Evolutionary conservation across 2,329 filamentous ascomycete genomes (phyloP).

Genomic region (Lachnellula arida): DNA sequence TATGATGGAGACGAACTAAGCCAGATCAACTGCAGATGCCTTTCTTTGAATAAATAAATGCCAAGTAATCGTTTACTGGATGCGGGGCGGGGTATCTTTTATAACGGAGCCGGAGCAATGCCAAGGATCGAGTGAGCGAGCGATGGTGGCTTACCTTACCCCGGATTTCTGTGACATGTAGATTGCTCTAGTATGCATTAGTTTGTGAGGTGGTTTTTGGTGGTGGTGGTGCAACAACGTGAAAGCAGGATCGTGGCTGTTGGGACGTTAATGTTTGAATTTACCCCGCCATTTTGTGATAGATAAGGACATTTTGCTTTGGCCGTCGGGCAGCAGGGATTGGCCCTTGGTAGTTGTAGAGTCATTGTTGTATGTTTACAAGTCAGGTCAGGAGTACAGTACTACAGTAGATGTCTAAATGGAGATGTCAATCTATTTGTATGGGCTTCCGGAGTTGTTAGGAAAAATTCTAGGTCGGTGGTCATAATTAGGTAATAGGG

Average conservation of each 20-base stretch:
- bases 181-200: constrained; percentile 18
- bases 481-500: background rate
- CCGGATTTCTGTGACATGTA: constrained; percentile 26
- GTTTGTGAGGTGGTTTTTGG: background rate
- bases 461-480: background rate
- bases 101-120: too few species aligned
- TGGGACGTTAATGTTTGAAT: background rate
- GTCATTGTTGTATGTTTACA: background rate
- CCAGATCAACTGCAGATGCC: too few species aligned
- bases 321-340: background rate
- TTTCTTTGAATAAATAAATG: too few species aligned
- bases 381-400: too few species aligned
- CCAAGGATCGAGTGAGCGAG: too few species aligned
- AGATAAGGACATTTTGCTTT: background rate
- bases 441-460: constrained; percentile 14
- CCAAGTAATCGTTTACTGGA: too few species aligned
- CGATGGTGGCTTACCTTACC: constrained; percentile 9
- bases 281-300: background rate
- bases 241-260: background rate
- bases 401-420: background rate
- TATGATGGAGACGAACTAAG: too few species aligned
- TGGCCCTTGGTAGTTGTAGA: background rate
- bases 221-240: background rate
- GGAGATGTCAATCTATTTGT: constrained; percentile 8
- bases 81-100: too few species aligned